Evolutionary conservation across 2,329 filamentous ascomycete species (phyloP), one percentile per base, ranked within the genome.

Genomic region (Colletotrichum spinosum): DNA sequence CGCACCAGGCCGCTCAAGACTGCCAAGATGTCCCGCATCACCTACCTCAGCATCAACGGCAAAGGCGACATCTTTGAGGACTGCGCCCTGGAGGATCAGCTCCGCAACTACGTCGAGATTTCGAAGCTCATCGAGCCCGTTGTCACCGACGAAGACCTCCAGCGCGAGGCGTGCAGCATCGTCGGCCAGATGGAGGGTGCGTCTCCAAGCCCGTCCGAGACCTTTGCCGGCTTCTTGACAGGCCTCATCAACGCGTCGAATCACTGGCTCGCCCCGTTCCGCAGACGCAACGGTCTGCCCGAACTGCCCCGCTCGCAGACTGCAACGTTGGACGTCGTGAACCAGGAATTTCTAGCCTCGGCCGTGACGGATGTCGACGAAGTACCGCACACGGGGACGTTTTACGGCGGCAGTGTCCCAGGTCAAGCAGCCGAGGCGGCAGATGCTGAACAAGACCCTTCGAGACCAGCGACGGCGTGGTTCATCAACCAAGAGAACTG

Each of bases 401-500:
- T 25, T 25, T 17, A 17, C 15, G 3, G 2, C 25, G 25, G 25
- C 25, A 25, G 25, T 25, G 25, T 1, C 4, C 25, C 25, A 25
- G 25, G 25, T 5, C 25, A 25, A 5, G 25, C 25, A 5, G 4
- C 25, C 25, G 25, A 25, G 25, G 4, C 25, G 25, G 25, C 25
- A 25, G 25, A 25, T 25, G 25, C 25, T 25, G 25, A 25, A 25
- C 25, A 25, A 25, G 25, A 25, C 25, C 25, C 25, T 4, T 25
- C 25, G 11, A 39, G 33, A 9, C 15, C 49, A 2, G 41, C 51
- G 8, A 50, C 58, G 9, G 42, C 62, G 2, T 65, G 62, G 13
- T 65, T 65, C 12, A 60, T 72, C 2, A 73, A 73, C 34, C 71
- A 73, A 4, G 68, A 71, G 1, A 68, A 76, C 3, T 73, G 73